phyloP scores from a whole-genome alignment of 2,329 filamentous ascomycete genomes.

The Blastomyces percursus region DNA sequence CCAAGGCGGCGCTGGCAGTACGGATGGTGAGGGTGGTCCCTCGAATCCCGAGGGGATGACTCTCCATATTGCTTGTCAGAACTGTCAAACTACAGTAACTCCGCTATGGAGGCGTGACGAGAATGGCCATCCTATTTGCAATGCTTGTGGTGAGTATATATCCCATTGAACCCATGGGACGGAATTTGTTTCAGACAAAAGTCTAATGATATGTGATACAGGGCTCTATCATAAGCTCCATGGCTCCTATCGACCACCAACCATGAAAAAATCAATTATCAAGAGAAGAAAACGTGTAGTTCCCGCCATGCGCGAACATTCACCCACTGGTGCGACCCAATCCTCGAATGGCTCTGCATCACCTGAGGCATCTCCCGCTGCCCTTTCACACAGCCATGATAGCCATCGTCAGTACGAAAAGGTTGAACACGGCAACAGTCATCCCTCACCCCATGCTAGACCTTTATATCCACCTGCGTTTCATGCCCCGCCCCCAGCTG shows the following conservation, averaged over 20 bases:
- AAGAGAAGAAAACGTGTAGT: constrained; percentile 93
- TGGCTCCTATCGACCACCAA: constrained; percentile 79
- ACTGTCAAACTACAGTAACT: constrained; percentile 92
- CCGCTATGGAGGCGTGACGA: constrained; percentile 93
- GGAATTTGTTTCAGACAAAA: not conserved
- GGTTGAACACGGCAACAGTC: constrained; percentile 23
- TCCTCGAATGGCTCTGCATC: constrained; percentile 34
- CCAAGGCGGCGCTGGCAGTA: constrained; percentile 14
- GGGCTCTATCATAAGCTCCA: constrained; percentile 95
- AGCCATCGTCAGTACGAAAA: constrained; percentile 24
- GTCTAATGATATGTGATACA: constrained; percentile 28
- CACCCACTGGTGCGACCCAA: constrained; percentile 30
- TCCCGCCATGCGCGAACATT: constrained; percentile 52
- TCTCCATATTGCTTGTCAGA: constrained; percentile 85
- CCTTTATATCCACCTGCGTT: constrained; percentile 32
- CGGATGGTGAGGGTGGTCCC: constrained; percentile 11
- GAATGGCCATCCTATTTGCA: constrained; percentile 92
- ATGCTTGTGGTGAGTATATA: constrained; percentile 78
- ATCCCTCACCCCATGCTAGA: constrained; percentile 11
- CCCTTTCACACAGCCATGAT: constrained; percentile 22
- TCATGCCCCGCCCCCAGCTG: constrained; percentile 37
- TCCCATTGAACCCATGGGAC: not conserved
- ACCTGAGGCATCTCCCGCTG: constrained; percentile 30
- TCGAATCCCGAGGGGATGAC: constrained; percentile 21
- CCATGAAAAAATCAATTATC: constrained; percentile 99